Evolutionary conservation across 441 rosid species (phyloP).

Genomic region (Adansonia grandidieri): DNA sequence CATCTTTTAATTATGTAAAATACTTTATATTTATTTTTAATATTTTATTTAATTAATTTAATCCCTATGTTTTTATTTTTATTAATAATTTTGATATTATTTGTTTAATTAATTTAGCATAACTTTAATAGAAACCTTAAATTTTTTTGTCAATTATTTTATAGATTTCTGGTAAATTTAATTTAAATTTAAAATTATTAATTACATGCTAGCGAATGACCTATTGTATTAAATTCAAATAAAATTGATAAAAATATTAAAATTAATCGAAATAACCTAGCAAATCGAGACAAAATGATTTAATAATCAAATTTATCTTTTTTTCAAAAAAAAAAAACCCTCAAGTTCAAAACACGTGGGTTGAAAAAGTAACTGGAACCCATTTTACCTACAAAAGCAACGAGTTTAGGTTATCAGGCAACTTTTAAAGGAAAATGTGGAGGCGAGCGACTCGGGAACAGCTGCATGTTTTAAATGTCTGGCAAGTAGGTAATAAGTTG

Average conservation of each 20-base stretch:
- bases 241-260: no score
- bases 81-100: no score
- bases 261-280: background rate
- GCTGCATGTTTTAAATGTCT: background rate
- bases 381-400: conserved; percentile 42
- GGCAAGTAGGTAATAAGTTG: background rate
- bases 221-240: background rate
- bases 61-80: no score
- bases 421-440: background rate
- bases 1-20: background rate
- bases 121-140: no score
- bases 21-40: no score
- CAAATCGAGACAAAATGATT: background rate
- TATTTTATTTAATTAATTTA: no score
- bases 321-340: conserved; percentile 3
- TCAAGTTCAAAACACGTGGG: conserved; percentile 38
- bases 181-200: no score
- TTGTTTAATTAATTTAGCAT: no score
- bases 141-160: no score
- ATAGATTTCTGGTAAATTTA: no score
- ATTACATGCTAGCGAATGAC: background rate
- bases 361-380: conserved; percentile 31
- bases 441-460: background rate
- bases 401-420: background rate
- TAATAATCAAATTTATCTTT: no score